These are phyloP conservation scores for Populus hybrid DNA, from an alignment of 441 rosid species.

Conservation along the genomic window DNA sequence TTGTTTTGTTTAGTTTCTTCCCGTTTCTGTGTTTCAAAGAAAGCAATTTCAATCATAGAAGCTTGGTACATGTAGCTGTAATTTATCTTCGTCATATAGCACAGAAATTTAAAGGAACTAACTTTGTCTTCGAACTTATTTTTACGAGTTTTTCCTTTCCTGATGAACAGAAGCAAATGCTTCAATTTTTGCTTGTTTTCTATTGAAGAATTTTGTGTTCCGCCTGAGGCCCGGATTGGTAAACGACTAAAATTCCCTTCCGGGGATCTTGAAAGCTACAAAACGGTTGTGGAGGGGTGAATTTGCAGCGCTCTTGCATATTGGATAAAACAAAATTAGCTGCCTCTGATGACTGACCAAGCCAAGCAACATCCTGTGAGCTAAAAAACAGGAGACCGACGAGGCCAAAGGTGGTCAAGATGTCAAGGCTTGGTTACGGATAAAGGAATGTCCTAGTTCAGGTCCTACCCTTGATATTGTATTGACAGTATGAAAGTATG, in stretches of 20 bases:
- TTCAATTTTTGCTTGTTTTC: no score
- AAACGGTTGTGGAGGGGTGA: not conserved
- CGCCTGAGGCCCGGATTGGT: not conserved
- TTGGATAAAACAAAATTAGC: not conserved
- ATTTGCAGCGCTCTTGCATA: not conserved
- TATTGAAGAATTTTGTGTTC: no score
- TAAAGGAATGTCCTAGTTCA: not conserved
- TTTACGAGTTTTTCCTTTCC: not conserved
- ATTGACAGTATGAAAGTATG: no score
- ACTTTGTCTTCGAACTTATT: no score
- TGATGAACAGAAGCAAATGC: not conserved
- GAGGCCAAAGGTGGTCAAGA: not conserved
- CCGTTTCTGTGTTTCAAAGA: slow-evolving; percentile 36
- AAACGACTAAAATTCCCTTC: not conserved
- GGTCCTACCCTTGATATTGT: not conserved
- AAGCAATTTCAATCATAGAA: slow-evolving; percentile 40
- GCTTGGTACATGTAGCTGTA: slow-evolving; percentile 48
- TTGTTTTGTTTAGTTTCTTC: slow-evolving; percentile 27
- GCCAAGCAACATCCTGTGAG: not conserved
- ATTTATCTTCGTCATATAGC: slow-evolving; percentile 33
- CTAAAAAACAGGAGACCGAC: not conserved
- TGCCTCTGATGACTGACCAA: not conserved
- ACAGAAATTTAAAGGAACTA: slow-evolving; percentile 35
- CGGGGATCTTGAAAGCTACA: not conserved
- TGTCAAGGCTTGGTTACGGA: not conserved